These are phyloP conservation scores for Globisporangium polare DNA, from an alignment of 352 stramenopile species.

Conservation along the genomic window DNA sequence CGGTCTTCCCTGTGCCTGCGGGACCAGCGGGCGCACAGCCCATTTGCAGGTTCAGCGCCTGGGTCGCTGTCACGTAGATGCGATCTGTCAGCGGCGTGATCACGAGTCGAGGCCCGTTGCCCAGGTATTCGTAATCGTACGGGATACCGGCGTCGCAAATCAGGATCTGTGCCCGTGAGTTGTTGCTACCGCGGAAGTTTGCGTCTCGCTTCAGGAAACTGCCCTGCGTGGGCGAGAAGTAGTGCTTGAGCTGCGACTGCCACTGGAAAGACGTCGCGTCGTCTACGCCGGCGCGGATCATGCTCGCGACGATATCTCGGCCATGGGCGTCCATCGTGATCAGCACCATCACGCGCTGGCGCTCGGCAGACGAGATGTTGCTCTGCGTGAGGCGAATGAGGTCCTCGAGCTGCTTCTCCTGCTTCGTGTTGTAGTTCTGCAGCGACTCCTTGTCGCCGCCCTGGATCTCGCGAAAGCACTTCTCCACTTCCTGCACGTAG, in stretches of 20 bases:
- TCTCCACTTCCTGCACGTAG: constrained; percentile 93
- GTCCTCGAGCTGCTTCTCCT: constrained; percentile 92
- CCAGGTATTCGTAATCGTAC: constrained; percentile 97
- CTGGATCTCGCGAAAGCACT: constrained; percentile 73
- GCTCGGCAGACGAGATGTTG: constrained; percentile 90
- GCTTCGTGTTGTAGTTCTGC: constrained; percentile 88
- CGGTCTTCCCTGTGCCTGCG: constrained; percentile 92
- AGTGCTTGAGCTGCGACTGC: constrained; percentile 96
- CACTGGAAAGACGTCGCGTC: constrained; percentile 90
- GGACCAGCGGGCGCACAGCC: constrained; percentile 76
- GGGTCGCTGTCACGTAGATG: constrained; percentile 95
- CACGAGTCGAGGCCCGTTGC: constrained; percentile 92
- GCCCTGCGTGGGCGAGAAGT: constrained; percentile 84
- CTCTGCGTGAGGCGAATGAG: constrained; percentile 92
- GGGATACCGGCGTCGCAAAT: constrained; percentile 93
- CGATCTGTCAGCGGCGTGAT: constrained; percentile 96
- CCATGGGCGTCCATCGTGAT: constrained; percentile 96
- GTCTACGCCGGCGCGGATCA: constrained; percentile 88
- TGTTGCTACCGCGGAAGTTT: constrained; percentile 80
- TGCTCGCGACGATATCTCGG: constrained; percentile 94
- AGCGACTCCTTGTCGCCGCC: constrained; percentile 84
- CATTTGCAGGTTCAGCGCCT: constrained; percentile 93
- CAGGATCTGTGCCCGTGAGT: constrained; percentile 77
- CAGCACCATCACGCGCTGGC: constrained; percentile 93
- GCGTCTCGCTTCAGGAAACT: constrained; percentile 91